Evolutionary conservation across 257 asterid genomes (phyloP).

Genomic region (Coffea eugenioides): DNA sequence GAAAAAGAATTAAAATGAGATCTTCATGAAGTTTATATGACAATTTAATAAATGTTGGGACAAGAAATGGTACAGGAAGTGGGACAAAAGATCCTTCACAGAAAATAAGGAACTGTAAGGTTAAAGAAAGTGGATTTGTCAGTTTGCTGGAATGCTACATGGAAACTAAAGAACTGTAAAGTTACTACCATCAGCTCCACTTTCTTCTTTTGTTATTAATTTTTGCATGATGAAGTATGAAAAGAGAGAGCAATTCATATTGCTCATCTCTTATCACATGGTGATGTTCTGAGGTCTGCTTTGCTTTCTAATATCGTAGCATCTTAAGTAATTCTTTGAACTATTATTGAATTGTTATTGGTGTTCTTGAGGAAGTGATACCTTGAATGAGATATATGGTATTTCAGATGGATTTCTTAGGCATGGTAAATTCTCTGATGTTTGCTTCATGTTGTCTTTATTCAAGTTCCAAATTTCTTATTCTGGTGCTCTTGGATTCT

Average conservation of each 20-base stretch:
- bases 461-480: not conserved
- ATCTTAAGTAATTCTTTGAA: not conserved
- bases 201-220: not conserved
- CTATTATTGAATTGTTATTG: not conserved
- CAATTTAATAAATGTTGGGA: too few species aligned
- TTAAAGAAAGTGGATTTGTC: too few species aligned
- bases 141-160: too few species aligned
- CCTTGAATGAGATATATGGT: not conserved
- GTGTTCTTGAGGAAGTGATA: not conserved
- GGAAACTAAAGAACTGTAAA: not conserved
- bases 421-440: not conserved
- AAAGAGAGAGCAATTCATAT: not conserved
- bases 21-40: too few species aligned
- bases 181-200: not conserved
- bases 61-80: too few species aligned
- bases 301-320: not conserved
- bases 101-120: too few species aligned
- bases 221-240: not conserved
- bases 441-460: not conserved
- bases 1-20: too few species aligned
- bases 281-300: too few species aligned
- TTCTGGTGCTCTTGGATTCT: not conserved
- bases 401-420: not conserved
- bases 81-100: too few species aligned
- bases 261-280: not conserved